A percentile compares a stretch with the other conserved stretches of the same genome.
Conservation (phyloP, 140 eudicot species). For the Oenanthe javanica region DNA sequence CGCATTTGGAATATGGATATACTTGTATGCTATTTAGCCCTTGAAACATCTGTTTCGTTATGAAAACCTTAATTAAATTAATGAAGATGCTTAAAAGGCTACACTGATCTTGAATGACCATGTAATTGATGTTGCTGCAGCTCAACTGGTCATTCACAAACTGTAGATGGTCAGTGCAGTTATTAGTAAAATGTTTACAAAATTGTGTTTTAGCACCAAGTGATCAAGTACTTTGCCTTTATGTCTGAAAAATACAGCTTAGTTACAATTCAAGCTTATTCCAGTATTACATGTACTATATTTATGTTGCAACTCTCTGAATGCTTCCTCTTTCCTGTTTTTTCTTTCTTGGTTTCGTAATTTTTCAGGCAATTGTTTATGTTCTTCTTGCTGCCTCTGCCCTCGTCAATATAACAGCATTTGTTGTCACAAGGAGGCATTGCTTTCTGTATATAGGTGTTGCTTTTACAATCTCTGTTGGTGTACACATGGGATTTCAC, state of each 20-base stretch:
- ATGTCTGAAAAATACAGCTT: background rate
- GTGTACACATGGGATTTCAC: conserved; percentile 56
- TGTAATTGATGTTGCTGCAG: background rate
- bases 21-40: background rate
- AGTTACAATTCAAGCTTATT: background rate
- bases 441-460: conserved; percentile 60
- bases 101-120: background rate
- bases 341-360: background rate
- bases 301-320: background rate
- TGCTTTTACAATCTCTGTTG: conserved; percentile 48
- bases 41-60: background rate
- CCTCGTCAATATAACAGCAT: conserved; percentile 41
- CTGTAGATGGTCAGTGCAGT: background rate
- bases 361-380: conserved; percentile 53
- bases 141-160: background rate
- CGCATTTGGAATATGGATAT: background rate
- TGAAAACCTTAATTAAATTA: background rate
- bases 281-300: background rate
- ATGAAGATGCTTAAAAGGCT: background rate
- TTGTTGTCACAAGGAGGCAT: conserved; percentile 43
- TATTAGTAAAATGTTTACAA: background rate
- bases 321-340: background rate
- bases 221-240: background rate
- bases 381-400: conserved; percentile 44
- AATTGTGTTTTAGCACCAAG: background rate